Conservation (phyloP, 768 basidiomycete genomes). For the Lentinula aciculospora region DNA sequence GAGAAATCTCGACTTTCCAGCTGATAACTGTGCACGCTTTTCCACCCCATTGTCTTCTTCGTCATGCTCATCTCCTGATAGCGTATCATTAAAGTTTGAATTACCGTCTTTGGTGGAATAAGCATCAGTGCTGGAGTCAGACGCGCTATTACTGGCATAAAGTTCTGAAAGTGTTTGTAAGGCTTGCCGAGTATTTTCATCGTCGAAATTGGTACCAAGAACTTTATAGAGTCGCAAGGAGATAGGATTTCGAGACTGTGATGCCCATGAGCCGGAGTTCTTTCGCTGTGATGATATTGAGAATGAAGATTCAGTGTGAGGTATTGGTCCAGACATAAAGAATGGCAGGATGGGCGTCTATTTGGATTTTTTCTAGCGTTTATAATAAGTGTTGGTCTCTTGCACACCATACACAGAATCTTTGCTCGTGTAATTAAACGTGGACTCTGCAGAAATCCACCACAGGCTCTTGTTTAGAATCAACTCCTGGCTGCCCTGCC, state of each 20-base stretch:
- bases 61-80: slow-evolving; percentile 7
- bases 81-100: slow-evolving; percentile 9
- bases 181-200: slow-evolving; percentile 73
- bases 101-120: not conserved
- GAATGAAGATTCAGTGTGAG: not conserved
- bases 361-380: not conserved
- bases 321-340: not conserved
- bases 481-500: not conserved
- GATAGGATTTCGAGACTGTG: slow-evolving; percentile 59
- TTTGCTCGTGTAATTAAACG: no score
- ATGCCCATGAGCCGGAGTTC: slow-evolving; percentile 8
- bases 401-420: no score
- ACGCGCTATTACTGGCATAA: slow-evolving; percentile 39
- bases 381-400: no score
- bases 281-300: not conserved
- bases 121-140: not conserved
- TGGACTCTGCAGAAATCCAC: no score
- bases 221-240: slow-evolving; percentile 90
- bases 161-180: slow-evolving; percentile 77
- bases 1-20: slow-evolving; percentile 15
- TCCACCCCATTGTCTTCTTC: slow-evolving; percentile 28
- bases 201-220: slow-evolving; percentile 74
- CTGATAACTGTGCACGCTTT: slow-evolving; percentile 11
- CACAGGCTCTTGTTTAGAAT: not conserved
- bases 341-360: no score